A percentile compares a stretch with the other conserved stretches of the same genome.
Conservation (phyloP, 257 asterid species). For the Forsythia suspensa region DNA sequence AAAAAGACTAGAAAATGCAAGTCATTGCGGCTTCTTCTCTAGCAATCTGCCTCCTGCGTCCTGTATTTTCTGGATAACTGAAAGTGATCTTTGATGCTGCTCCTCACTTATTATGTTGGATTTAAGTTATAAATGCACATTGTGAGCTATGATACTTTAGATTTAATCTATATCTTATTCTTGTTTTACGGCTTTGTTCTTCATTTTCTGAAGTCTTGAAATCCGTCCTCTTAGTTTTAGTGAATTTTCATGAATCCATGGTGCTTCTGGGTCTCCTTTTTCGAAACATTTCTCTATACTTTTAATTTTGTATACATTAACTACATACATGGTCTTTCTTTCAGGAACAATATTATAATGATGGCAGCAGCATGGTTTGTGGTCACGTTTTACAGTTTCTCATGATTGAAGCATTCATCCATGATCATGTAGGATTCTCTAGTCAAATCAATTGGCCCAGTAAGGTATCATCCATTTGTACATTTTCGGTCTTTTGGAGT, state of each 20-base stretch:
- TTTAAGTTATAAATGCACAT: background rate
- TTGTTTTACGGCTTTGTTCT: background rate
- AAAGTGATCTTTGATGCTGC: background rate
- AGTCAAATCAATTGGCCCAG: constrained; percentile 20
- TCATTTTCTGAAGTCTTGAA: background rate
- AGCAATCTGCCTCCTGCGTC: background rate
- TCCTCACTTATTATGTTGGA: background rate
- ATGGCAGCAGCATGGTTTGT: constrained; percentile 21
- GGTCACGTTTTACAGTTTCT: constrained; percentile 21
- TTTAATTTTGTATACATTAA: constrained; percentile 1
- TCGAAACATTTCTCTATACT: constrained; percentile 4
- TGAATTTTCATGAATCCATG: background rate
- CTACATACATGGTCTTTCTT: background rate
- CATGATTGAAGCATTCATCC: constrained; percentile 13
- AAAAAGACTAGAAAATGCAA: background rate
- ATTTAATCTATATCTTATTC: background rate
- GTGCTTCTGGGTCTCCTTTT: background rate
- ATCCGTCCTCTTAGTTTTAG: background rate
- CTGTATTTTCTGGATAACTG: background rate
- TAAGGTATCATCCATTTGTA: constrained; percentile 16
- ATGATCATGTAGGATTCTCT: constrained; percentile 1
- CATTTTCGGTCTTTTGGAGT: constrained; percentile 10
- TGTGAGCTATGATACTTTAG: background rate
- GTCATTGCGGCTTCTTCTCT: background rate
- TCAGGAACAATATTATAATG: constrained; percentile 25